These are phyloP conservation scores for Lodderomyces theae DNA, from an alignment of 1,139 yeast species.

Conservation along the genomic window DNA sequence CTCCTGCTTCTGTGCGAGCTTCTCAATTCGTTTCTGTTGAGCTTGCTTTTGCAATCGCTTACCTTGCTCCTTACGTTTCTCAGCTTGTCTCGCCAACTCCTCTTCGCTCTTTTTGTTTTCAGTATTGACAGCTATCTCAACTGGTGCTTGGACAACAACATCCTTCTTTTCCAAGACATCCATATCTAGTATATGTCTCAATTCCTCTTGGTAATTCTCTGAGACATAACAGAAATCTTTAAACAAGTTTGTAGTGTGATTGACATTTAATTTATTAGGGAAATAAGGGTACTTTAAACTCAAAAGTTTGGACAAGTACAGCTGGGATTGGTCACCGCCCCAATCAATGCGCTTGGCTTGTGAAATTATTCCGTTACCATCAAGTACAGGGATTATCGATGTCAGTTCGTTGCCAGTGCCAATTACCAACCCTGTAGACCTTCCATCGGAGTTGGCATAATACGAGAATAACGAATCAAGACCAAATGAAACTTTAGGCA, in stretches of 20 bases:
- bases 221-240: constrained; percentile 81
- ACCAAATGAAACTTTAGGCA: constrained; percentile 75
- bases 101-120: constrained; percentile 79
- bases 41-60: constrained; percentile 91
- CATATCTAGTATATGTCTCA: constrained; percentile 55
- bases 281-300: constrained; percentile 88
- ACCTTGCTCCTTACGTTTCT: constrained; percentile 82
- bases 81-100: constrained; percentile 73
- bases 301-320: constrained; percentile 60
- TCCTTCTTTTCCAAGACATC: constrained; percentile 66
- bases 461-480: constrained; percentile 79
- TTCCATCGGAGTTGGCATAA: constrained; percentile 44
- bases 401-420: constrained; percentile 84
- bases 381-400: constrained; percentile 73
- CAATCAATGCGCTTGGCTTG: constrained; percentile 83
- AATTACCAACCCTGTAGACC: constrained; percentile 64
- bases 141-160: constrained; percentile 79
- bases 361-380: constrained; percentile 61
- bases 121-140: constrained; percentile 44
- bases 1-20: constrained; percentile 73
- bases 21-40: constrained; percentile 76
- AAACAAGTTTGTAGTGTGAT: constrained; percentile 66
- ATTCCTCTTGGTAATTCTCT: constrained; percentile 62
- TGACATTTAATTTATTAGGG: constrained; percentile 65
- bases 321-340: constrained; percentile 81